Base-by-base conservation (phyloP, 2,329 filamentous ascomycete species). In the Pseudocercospora musae region DNA sequence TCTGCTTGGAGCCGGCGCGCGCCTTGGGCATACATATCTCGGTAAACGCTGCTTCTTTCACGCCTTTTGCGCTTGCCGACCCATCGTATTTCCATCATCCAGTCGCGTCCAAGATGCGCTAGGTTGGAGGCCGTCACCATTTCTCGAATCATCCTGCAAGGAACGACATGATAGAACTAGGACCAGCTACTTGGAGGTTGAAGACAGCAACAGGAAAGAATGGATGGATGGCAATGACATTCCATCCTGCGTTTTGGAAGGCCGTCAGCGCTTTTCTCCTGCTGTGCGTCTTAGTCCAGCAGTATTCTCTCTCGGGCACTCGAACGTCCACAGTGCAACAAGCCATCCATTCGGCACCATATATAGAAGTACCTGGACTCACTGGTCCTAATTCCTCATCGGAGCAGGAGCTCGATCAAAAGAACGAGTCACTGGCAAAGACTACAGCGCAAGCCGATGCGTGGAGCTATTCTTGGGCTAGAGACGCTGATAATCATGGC, bases 401-500 rank as follows among this genome's bases (percentile, higher is more conserved):
- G n/a, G 52, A 54, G 20, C 44, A 49, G 44, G 44, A 49, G 18
- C 31, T 20, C 15, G 49, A 31, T 25, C 21, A 31, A 21, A 27
- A 54, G 29, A 54, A 54, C 52, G 18, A 18, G 10, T 54, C 49
- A 37, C 21, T 21, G 9, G 37, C 9, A 54, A n/a, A 18, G 27
- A 40, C 21, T 13, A 15, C 31, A 21, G 25, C 33, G 23, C 25
- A 40, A 21, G 29, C 44, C 20, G 52, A 50, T 56, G 29, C 27
- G 37, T 70, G 69, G 69, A 59, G 40, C 15, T 70, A 67, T 57
- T 46, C 69, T 15, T 69, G 59, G 60, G 59, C 58, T 15, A 65
- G 69, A 20, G 72, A 75, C 58, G 64, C 65, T 9, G 60, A 68
- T 46, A 70, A 74, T 25, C 70, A 74, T 56, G 67, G 66, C 7